Conservation (phyloP, 371 early-diverging fungal species). For the Batrachochytrium dendrobatidis region DNA sequence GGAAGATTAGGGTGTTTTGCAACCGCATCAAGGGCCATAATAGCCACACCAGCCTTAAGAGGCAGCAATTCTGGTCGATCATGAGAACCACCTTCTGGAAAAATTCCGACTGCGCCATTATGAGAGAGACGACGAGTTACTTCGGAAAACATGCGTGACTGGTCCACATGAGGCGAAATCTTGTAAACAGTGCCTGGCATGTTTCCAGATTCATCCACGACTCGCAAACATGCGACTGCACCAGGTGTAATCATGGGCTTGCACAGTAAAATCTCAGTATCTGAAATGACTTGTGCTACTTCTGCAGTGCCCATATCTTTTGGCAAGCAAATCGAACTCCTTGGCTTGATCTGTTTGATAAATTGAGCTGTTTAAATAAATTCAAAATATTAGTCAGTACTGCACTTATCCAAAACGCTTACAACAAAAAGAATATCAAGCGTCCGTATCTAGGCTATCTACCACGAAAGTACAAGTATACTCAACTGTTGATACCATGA, state of each 20-base stretch:
- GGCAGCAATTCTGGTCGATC: constrained; percentile 93
- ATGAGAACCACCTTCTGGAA: constrained; percentile 97
- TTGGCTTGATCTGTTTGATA: constrained; percentile 54
- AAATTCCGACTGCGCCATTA: constrained; percentile 86
- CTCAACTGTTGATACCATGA: constrained; percentile 47
- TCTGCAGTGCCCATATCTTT: constrained; percentile 53
- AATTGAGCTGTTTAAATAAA: constrained; percentile 47
- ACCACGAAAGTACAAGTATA: background rate
- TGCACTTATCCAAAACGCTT: background rate
- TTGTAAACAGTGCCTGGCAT: constrained; percentile 45
- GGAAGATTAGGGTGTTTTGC: constrained; percentile 76
- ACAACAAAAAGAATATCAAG: background rate
- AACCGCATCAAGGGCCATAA: constrained; percentile 94
- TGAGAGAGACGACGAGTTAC: constrained; percentile 69
- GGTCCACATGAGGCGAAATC: constrained; percentile 81
- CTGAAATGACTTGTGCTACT: constrained; percentile 69
- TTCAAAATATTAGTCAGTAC: background rate
- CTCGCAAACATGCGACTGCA: constrained; percentile 35
- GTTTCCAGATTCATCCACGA: background rate
- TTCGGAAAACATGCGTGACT: constrained; percentile 69
- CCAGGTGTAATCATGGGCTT: constrained; percentile 46
- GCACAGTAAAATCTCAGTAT: constrained; percentile 65
- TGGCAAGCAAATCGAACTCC: constrained; percentile 55
- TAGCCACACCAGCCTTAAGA: constrained; percentile 63
- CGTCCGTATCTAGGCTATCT: background rate